Base-by-base conservation (phyloP, 2,329 filamentous ascomycete genomes). In the Myriosclerotinia curreyana region DNA sequence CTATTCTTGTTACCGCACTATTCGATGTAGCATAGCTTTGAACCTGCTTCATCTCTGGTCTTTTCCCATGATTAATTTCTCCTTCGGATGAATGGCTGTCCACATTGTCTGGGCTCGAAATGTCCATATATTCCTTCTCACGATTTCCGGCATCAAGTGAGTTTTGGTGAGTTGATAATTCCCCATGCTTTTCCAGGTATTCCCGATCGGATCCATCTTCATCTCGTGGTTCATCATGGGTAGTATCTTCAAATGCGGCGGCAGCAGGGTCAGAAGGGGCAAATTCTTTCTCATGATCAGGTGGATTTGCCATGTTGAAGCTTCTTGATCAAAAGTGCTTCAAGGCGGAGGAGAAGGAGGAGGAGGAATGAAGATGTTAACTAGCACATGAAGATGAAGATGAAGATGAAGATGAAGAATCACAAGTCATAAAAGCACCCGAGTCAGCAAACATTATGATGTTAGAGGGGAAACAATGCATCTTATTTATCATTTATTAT, bases 11-110 rank as follows among this genome's bases (percentile, higher is more conserved):
- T 40, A 79, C 69, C 7, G 77, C 78, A 69, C 83, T 86, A 52
- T 78, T 77, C 25, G 80, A 80, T 51, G 84, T 86, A 38, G 81
- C 83, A 72, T 80, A 76, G 68, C 82, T 87, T 68, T 79, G 79
- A 36, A 79, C 80, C 52, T 75, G 77, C 62, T 75, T 74, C 60
- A 83, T 64, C 53, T 76, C 72, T 15, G 73, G 72, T 0, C 70
- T 74, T 48, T 68, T 74, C 38, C 67, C 69, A 7, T 67, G 56
- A 34, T 64, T 52, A 3, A 48, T 59, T 49, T 68, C 64, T 25
- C 48, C 62, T 60, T 55, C 25, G 9, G 70, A 62, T 52, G 67
- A 64, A 66, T 51, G 66, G 64, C 62, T 65, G 9, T 66, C 62
- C 25, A 66, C 64, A 42, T 66, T 66, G 50, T 25, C 42, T 48